Evolutionary conservation across 257 asterid genomes (phyloP).

Genomic region (Orobanche coerulescens): DNA sequence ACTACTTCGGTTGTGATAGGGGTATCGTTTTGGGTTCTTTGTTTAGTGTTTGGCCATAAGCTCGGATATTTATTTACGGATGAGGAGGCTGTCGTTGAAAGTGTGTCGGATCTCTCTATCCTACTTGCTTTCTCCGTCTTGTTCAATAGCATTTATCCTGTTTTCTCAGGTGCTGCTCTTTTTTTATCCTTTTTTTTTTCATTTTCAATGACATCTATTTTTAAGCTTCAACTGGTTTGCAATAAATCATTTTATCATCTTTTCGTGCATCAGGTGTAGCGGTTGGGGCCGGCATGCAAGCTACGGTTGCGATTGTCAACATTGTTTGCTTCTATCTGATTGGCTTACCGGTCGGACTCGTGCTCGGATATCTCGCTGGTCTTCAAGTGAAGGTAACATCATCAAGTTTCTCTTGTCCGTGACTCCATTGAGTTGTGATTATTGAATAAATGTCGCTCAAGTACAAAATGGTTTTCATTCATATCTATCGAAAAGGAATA

Average conservation of each 20-base stretch:
- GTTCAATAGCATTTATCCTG: constrained; percentile 83
- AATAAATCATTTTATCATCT: too few species aligned
- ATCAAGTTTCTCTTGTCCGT: too few species aligned
- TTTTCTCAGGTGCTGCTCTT: constrained; percentile 10
- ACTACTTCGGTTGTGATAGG: constrained; percentile 55
- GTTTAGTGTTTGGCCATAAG: constrained; percentile 52
- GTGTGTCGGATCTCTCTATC: constrained; percentile 60
- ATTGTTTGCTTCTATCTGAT: constrained; percentile 2
- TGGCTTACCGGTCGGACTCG: constrained; percentile 9
- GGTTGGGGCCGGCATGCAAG: constrained; percentile 14
- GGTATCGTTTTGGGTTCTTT: constrained; percentile 38
- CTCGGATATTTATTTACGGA: constrained; percentile 65
- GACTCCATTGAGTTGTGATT: neutral
- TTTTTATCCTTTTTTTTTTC: too few species aligned
- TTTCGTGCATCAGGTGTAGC: constrained; percentile 1
- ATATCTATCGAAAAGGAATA: too few species aligned
- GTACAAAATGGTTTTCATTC: too few species aligned
- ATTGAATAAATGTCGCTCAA: too few species aligned
- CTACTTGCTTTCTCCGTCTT: constrained; percentile 70
- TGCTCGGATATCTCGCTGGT: constrained; percentile 1
- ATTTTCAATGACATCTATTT: neutral
- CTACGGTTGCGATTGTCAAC: neutral
- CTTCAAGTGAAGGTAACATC: constrained; percentile 7
- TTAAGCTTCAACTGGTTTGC: too few species aligned
- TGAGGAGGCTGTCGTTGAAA: constrained; percentile 46